phyloP scores from a whole-genome alignment of 169 alveolate genomes.

The Eimeria necatrix region DNA sequence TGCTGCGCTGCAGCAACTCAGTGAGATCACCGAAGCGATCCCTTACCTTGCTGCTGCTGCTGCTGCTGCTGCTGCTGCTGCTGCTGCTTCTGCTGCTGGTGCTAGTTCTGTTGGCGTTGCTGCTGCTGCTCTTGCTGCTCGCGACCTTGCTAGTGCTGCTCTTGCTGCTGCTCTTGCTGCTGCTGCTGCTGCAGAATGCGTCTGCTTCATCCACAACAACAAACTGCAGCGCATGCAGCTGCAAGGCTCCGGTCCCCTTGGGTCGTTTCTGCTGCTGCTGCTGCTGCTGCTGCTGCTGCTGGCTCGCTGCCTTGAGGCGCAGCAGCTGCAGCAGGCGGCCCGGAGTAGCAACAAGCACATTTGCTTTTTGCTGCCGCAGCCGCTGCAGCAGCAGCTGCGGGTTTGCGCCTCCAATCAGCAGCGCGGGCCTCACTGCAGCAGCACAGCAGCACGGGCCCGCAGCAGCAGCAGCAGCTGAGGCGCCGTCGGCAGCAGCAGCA shows the following conservation, averaged over 20 bases:
- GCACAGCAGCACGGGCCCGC: conserved; percentile 24
- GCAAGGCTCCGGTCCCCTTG: not conserved
- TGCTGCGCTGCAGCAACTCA: conserved; percentile 36
- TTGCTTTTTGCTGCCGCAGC: conserved; percentile 3
- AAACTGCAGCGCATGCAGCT: conserved; percentile 8
- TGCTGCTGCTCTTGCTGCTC: not conserved
- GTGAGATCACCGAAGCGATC: not conserved
- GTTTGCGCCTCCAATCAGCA: conserved; percentile 70
- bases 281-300: conserved; percentile 4
- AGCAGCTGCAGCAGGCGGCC: conserved; percentile 54
- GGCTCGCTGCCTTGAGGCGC: not conserved
- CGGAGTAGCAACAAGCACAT: conserved; percentile 45
- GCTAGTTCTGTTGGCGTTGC: not conserved
- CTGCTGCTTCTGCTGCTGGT: not conserved
- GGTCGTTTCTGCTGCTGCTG: conserved; percentile 39
- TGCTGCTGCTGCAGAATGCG: conserved; percentile 45
- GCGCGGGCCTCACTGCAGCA: conserved; percentile 32
- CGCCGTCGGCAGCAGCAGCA: not conserved
- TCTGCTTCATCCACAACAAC: conserved; percentile 17
- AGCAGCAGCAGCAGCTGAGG: not conserved
- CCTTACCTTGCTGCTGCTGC: not conserved
- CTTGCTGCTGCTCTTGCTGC: not conserved
- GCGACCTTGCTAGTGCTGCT: not conserved
- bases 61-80: not conserved
- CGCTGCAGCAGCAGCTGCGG: conserved; percentile 27